A percentile compares a stretch with the other conserved stretches of the same genome.
Conservation (phyloP, 2,329 filamentous ascomycete species). For the Corniculantispora saksenae region DNA sequence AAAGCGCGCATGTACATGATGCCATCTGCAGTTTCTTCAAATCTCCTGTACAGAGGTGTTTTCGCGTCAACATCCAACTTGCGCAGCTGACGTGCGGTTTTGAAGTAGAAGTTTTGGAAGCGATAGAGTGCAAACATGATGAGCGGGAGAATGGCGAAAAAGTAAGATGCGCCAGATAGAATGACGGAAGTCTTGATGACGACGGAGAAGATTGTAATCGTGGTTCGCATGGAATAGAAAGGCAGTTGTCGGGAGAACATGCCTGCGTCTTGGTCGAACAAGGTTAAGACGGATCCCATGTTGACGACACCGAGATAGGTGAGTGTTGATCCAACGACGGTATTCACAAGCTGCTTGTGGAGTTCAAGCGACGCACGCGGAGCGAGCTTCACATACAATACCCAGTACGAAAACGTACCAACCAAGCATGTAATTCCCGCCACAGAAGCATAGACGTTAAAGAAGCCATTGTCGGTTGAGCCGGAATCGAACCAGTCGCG, state of each 20-base stretch:
- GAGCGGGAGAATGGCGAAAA: constrained; percentile 44
- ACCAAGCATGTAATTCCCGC: constrained; percentile 2
- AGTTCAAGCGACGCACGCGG: constrained; percentile 10
- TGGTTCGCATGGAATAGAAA: constrained; percentile 2
- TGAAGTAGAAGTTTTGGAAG: constrained; percentile 33
- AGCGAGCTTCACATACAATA: constrained; percentile 4
- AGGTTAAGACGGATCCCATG: constrained; percentile 4
- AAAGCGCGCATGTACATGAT: constrained; percentile 37
- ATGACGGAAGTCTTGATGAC: constrained; percentile 9
- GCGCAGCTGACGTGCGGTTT: constrained; percentile 34
- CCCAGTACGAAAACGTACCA: constrained; percentile 4
- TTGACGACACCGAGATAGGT: constrained; percentile 4
- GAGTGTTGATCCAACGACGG: constrained; percentile 6
- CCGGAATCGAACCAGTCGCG: neutral
- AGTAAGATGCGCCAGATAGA: constrained; percentile 5
- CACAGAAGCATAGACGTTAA: neutral
- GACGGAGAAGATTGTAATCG: neutral
- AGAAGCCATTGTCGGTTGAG: neutral
- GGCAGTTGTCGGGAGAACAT: neutral
- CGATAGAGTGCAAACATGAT: constrained; percentile 25
- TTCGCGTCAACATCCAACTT: constrained; percentile 34
- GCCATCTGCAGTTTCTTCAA: constrained; percentile 30
- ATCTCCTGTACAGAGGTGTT: constrained; percentile 30
- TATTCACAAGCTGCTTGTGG: constrained; percentile 3
- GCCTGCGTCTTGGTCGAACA: constrained; percentile 9